Evolutionary conservation across 805 yeast species (phyloP), one percentile per base, ranked within the genome.

Genomic region (Candida sanyiensis): DNA sequence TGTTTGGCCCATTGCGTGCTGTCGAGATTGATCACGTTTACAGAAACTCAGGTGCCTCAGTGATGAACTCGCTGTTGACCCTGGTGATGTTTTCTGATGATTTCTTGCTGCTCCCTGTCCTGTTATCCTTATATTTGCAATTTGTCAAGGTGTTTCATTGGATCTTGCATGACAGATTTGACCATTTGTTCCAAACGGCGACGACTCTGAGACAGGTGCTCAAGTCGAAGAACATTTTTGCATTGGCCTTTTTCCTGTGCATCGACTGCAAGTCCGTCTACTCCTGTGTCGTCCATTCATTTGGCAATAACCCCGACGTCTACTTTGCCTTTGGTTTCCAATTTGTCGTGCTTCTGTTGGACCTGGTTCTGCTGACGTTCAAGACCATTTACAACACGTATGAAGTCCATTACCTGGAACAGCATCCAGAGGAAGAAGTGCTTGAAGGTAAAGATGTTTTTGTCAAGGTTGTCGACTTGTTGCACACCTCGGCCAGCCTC

Each of bases 1-100:
- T 86, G 26, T 87, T 88, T 63, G 96, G 96, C 0, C 78, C 77
- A 40, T 62, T 90, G 37, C 67, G 95, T 40, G 61, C 77, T 12
- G 69, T 83, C 24, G 98, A 90, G 56, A 59, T 72, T 38, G 95
- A 89, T 49, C 89, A 83, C 53, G 69, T 76, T 37, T 74, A 70
- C 56, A 94, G 73, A 56, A 70, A 77, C 56, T 68, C 75, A 37
- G 83, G 80, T 69, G 77, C 64, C 39, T 72, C 84, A 3, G 63
- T 82, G 16, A 75, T 84, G 28, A 78, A 77, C 48, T 70, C 82
- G 39, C 56, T 86, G 36, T 60, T 82, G 52, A 70, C 78, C 11
- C 58, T 75, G 13, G 70, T 79, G 1, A 67, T 74, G 58, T 75
- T 76, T 54, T 61, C 69, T 24, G 71, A 67, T 37, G 73, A 69